Conservation (phyloP, 768 basidiomycete genomes). For the Gyrodon lividus region DNA sequence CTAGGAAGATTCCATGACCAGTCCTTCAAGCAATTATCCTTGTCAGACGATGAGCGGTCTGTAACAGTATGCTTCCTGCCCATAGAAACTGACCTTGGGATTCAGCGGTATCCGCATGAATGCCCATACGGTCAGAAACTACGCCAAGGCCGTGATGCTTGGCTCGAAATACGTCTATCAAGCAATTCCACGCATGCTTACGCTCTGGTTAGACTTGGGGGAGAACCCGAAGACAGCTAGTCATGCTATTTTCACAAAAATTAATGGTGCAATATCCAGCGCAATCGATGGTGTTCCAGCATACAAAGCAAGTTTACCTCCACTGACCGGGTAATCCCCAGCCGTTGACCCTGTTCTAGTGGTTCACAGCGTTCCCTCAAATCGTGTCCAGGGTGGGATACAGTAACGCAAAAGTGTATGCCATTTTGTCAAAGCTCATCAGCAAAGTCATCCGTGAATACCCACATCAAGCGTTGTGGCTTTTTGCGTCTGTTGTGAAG, state of each 20-base stretch:
- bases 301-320: conserved; percentile 62
- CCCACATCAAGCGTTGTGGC: conserved; percentile 91
- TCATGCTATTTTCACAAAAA: conserved; percentile 46
- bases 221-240: conserved; percentile 40
- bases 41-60: conserved; percentile 55
- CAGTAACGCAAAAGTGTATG: conserved; percentile 56
- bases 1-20: conserved; percentile 88
- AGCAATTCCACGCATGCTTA: conserved; percentile 89
- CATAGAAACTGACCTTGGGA: background rate
- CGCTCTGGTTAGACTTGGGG: conserved; percentile 92
- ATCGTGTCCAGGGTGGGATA: conserved; percentile 93
- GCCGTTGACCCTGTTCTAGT: conserved; percentile 46
- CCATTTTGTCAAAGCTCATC: conserved; percentile 64
- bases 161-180: conserved; percentile 98
- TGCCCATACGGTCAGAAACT: conserved; percentile 62
- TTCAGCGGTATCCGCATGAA: conserved; percentile 64
- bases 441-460: conserved; percentile 71
- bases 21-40: conserved; percentile 55
- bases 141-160: conserved; percentile 64
- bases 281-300: conserved; percentile 62
- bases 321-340: background rate
- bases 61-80: background rate
- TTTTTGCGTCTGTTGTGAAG: conserved; percentile 84
- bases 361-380: conserved; percentile 95
- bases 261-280: conserved; percentile 55